Evolutionary conservation across 2,329 filamentous ascomycete genomes (phyloP), one percentile per base, ranked within the genome.

Genomic region (Fusarium luffae): DNA sequence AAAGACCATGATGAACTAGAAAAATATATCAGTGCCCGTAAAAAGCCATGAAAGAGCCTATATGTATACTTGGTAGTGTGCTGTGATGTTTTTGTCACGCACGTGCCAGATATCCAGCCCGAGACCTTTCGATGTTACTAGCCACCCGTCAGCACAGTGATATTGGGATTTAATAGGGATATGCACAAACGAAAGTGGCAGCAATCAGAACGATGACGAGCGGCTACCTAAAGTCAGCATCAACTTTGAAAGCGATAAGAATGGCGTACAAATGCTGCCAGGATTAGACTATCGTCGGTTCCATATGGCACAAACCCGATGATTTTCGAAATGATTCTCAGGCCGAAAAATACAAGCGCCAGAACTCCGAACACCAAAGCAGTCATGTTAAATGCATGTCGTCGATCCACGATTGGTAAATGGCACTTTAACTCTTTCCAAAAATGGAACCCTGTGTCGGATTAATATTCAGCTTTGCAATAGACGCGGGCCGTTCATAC

Each of bases 81-180:
- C 8, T 8, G 27, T 49, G 1, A 66, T 37, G 1, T 44, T 19
- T 2, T 52, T 10, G 3, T 61, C 48, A 3, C 9, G 16, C 1
- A 66, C 48, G 0, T 30, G 13, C 54, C 63, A 66, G 2, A 61
- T 34, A 3, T 66, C 23, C 0, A 44, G 41, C 0, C 62, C 63
- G 0, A 61, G 16, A 0, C 63, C 62, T 1, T 55, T 41, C 0
- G 27, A 18, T 0, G 47, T 4, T 9, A 54, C 61, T 65, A 13
- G 0, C 7, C 16, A 9, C 1, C 8, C 7, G 18, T 55, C 6
- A 63, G 41, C 6, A 37, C 1, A 2, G 16, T 18, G 16, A 34
- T 34, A 5, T 34, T 5, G 4, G 4, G 4, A 0, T 10, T 1
- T 10, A 18, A 10, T 10, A 5, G 3, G 8, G 2, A 0, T 5